phyloP scores from a whole-genome alignment of 2,329 filamentous ascomycete genomes.

The Aureobasidium namibiae region DNA sequence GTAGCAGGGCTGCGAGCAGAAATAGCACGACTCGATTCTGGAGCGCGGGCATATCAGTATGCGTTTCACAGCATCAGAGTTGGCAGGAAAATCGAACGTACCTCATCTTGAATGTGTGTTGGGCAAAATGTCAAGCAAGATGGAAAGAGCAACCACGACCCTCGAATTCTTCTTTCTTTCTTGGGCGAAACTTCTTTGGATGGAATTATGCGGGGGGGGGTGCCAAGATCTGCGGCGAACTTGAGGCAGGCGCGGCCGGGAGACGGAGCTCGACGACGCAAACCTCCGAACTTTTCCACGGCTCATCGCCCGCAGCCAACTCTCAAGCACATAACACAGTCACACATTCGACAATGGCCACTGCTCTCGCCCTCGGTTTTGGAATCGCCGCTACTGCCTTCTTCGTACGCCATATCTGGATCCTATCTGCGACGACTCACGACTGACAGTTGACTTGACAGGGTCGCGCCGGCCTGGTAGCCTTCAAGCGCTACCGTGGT shows the following conservation, averaged over 20 bases:
- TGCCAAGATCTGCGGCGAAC: background rate
- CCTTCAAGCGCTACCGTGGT: conserved; percentile 72
- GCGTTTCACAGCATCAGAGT: background rate
- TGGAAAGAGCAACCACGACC: background rate
- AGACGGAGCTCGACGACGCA: background rate
- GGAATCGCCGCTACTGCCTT: conserved; percentile 60
- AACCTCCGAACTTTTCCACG: background rate
- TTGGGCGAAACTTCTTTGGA: conserved; percentile 1
- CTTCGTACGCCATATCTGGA: conserved; percentile 39
- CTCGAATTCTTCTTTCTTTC: background rate
- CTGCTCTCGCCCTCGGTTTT: conserved; percentile 32
- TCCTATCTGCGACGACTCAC: background rate
- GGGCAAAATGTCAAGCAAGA: background rate
- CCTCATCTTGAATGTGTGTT: conserved; percentile 7
- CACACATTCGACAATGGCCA: conserved; percentile 7
- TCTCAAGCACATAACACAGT: background rate
- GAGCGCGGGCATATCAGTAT: background rate
- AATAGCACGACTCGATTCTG: conserved; percentile 60
- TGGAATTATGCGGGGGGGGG: background rate
- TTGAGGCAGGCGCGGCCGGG: background rate
- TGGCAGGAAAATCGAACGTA: background rate
- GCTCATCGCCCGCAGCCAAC: too few species aligned
- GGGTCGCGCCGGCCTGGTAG: conserved; percentile 89
- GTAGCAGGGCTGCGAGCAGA: conserved; percentile 62
- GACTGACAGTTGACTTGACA: conserved; percentile 31